Base-by-base conservation (phyloP, 345 rosid species). In the Melaleuca quinquenervia region DNA sequence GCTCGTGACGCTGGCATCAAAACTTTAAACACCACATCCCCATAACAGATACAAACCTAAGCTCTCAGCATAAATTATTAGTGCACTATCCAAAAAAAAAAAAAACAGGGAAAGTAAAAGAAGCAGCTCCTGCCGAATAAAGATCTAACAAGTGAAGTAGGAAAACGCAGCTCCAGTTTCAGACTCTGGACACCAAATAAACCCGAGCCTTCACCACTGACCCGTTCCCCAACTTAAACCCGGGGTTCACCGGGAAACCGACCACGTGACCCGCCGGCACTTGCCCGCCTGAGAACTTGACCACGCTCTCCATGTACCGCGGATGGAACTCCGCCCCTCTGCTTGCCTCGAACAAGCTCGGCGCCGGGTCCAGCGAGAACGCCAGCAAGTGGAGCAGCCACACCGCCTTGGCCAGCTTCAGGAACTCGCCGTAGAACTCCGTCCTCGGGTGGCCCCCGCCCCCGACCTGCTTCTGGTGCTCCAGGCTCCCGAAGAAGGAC, bases 311-410 rank as follows among this genome's bases (percentile, higher is more conserved):
- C 98, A 95, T 95, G 86, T 95, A 95, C 88, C 90, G 92, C 56
- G 96, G 92, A 85, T 94, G 98, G 89, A 90, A 95, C 88, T 92
- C 96, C 0, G 96, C 98, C 87, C 98, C 98, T 87, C 94, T 90
- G 75, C 94, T 94, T 7, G 98, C 98, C 86, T 97, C 95, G 82
- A 97, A 95, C 90, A 93, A 96, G 87, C 94, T 91, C 1, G 99
- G 98, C 0, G 95, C 88, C 27, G 98, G 98, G 52, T 97, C 96
- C 3, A 96, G 98, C 4, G 98, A 94, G 90, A 97, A 97, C 24
- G 98, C 99, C 86, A 97, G 91, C 90, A 96, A 90, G 87, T 97
- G 99, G 86, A 96, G 98, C 94, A 96, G 86, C 98, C 98, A 97
- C 48, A 96, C 91, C 5, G 96, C 92, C 90, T 96, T 95, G 15